Base-by-base conservation (phyloP, 345 rosid genomes). In the Salix exigua region DNA sequence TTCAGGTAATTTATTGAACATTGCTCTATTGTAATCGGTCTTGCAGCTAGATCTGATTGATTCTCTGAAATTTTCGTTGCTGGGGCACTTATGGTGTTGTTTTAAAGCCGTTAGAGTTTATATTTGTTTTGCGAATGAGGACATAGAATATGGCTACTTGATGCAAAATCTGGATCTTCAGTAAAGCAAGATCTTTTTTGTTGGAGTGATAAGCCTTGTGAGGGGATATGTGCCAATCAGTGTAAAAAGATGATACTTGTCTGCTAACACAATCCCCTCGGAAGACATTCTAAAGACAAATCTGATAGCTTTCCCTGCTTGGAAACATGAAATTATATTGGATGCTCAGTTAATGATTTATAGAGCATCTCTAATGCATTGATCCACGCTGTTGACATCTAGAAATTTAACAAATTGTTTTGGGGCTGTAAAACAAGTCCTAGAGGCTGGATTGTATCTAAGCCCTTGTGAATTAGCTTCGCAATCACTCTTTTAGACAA, bases 1-100 rank as follows among this genome's bases (percentile, higher is more conserved):
- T 80, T 93, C 99, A 88, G 99, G 99, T 93, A 83, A 73, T 73
- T 68, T 14, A 37, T 70, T 63, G 28, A 81, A 35, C 37, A 31
- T 60, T 77, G 40, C 70, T 79, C 21, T 19, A 35, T 60, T 46
- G 25, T 62, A 63, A 19, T 38, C 2, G 18, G 42, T 75, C 33
- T 28, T 23, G 14, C 35, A 50, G 63, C 35, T 60, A 53, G 26
- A 38, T 35, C 35, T 50, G 13, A 25, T 23, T 66, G 66, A 28
- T 66, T 25, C 77, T 78, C 31, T 62, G 72, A 33, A 30, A 42
- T 9, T 48, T 23, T 75, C 19, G 3, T 14, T 74, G 38, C 14
- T 26, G 40, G 6, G 33, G 50, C 25, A 30, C 51, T 62, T 70
- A 26, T 51, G 63, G 38, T 55, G 61, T n/a, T 67, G 23, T 70